A percentile compares a stretch with the other conserved stretches of the same genome.
These are phyloP conservation scores for Daldinia grandis DNA, from an alignment of 495 filamentous ascomycete genomes.

Conservation along the genomic window DNA sequence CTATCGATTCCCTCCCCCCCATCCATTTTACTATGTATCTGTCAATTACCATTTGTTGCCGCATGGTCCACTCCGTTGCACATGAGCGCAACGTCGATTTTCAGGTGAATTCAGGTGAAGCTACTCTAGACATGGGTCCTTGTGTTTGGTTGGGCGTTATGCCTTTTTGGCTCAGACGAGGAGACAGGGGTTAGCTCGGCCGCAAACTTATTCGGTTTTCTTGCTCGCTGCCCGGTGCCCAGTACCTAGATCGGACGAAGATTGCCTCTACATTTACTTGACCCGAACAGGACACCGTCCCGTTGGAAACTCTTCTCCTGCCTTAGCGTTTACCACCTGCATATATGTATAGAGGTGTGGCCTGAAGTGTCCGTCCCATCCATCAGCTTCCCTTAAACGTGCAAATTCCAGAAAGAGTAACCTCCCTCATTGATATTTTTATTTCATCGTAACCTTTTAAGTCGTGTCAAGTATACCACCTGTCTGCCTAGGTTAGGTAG, in stretches of 20 bases:
- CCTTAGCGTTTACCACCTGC: conserved; percentile 41
- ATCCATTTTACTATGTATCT: background rate
- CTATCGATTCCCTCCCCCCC: conserved; percentile 28
- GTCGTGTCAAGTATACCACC: conserved; percentile 24
- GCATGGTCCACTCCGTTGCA: conserved; percentile 32
- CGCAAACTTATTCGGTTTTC: conserved; percentile 1
- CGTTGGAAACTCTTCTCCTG: conserved; percentile 41
- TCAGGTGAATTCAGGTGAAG: conserved; percentile 46
- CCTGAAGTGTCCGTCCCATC: background rate
- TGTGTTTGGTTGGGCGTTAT: conserved; percentile 18
- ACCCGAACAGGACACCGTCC: conserved; percentile 36
- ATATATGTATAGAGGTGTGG: too few species aligned
- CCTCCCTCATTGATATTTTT: conserved; percentile 17
- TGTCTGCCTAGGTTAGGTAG: background rate
- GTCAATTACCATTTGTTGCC: conserved; percentile 32
- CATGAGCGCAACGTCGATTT: conserved; percentile 38
- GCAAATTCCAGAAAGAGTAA: conserved; percentile 28
- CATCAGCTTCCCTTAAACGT: conserved; percentile 4
- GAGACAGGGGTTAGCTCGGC: background rate
- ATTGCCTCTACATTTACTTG: conserved; percentile 19
- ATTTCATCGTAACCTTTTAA: conserved; percentile 4
- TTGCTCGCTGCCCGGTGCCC: background rate
- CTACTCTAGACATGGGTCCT: conserved; percentile 30
- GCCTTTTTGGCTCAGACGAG: background rate
- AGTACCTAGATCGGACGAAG: conserved; percentile 42